Percentiles rank a stretch among this genome's conserved stretches.
Conservation (phyloP, 225 moss, liverwort and hornwort species). For the Physcomitrellopsis africana region DNA sequence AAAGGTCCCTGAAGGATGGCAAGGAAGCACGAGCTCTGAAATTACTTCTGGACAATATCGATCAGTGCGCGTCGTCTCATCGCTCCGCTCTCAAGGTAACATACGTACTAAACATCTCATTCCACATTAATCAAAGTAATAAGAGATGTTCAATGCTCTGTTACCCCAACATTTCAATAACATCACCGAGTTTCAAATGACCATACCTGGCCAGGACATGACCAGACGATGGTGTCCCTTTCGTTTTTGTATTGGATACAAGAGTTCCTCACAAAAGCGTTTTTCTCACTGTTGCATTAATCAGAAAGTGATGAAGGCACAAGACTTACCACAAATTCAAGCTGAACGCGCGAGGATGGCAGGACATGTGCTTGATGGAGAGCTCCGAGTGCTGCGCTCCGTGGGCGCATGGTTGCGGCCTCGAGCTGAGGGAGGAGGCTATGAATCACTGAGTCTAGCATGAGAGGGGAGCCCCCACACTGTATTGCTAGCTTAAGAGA, state of each 20-base stretch:
- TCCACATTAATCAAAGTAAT: no score
- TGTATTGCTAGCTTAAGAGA: no score
- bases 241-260: background rate
- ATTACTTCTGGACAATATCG: slow-evolving; percentile 39
- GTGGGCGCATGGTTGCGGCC: slow-evolving; percentile 55
- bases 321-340: slow-evolving; percentile 36
- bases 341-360: slow-evolving; percentile 45
- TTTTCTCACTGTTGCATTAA: background rate
- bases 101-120: background rate
- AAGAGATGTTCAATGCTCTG: no score
- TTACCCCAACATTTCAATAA: no score
- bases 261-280: slow-evolving; percentile 9
- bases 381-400: slow-evolving; percentile 56
- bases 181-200: no score
- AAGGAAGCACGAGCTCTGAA: slow-evolving; percentile 55
- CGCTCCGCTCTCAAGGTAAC: slow-evolving; percentile 41
- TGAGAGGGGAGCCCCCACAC: no score
- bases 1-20: slow-evolving; percentile 51
- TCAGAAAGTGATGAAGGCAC: slow-evolving; percentile 44
- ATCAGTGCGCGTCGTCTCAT: slow-evolving; percentile 30
- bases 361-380: slow-evolving; percentile 43
- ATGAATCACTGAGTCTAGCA: slow-evolving; percentile 35
- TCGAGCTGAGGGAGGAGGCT: slow-evolving; percentile 47
- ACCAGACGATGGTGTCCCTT: background rate
- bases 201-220: no score